A percentile compares a stretch with the other conserved stretches of the same genome.
Conservation (phyloP, 768 basidiomycete species). For the Kondoa subrosea region DNA sequence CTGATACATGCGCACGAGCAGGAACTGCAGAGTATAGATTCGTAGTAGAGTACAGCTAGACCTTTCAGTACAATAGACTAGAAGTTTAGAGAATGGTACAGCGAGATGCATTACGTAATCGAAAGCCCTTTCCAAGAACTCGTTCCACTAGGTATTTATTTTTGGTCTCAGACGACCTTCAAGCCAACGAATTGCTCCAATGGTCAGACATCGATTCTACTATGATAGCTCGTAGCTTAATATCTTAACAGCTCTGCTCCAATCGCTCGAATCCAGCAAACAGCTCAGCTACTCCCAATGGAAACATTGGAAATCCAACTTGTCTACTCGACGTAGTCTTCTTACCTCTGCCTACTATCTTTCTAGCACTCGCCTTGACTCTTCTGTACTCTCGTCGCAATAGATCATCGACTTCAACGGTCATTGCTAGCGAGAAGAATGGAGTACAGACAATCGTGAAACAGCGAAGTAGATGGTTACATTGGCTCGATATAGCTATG, state of each 20-base stretch:
- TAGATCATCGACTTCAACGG: too few relatives aligned
- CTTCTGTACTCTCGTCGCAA: too few relatives aligned
- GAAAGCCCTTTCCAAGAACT: not conserved
- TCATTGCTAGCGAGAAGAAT: too few relatives aligned
- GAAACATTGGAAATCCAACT: not conserved
- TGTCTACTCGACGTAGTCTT: constrained; percentile 4
- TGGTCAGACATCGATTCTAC: too few relatives aligned
- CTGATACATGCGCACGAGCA: not conserved
- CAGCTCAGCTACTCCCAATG: not conserved
- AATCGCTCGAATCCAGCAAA: not conserved
- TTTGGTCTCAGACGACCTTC: too few relatives aligned
- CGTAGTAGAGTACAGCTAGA: too few relatives aligned
- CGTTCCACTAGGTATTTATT: not conserved
- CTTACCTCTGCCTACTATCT: not conserved
- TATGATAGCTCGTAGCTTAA: not conserved
- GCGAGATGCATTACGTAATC: not conserved
- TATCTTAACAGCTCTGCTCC: not conserved
- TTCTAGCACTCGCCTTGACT: not conserved
- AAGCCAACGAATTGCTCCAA: too few relatives aligned
- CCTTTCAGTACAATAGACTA: not conserved
- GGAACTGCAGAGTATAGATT: not conserved
- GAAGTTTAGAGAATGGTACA: not conserved
- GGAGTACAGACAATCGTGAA: too few relatives aligned
- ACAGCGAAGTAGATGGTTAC: not conserved
- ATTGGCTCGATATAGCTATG: not conserved